A percentile compares a stretch with the other conserved stretches of the same genome.
Conservation (phyloP, 2,329 filamentous ascomycete genomes). For the Ascochyta clinopodiicola region DNA sequence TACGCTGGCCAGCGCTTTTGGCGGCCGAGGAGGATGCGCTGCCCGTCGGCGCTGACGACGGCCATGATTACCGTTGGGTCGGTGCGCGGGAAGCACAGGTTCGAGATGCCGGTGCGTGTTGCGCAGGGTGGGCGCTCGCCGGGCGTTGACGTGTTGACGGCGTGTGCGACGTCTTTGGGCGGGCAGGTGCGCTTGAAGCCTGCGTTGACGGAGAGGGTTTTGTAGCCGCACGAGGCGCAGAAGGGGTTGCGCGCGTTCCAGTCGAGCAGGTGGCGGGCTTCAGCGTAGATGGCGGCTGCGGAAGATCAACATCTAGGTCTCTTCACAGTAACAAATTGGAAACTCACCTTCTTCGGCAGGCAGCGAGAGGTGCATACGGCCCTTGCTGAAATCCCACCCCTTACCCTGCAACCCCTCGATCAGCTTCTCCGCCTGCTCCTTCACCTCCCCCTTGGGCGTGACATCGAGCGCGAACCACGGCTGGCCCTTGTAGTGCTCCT, state of each 20-base stretch:
- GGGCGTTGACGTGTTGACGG: slow-evolving; percentile 40
- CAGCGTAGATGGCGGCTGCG: slow-evolving; percentile 85
- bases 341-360: slow-evolving; percentile 65
- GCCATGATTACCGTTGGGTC: slow-evolving; percentile 97
- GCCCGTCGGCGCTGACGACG: slow-evolving; percentile 80
- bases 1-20: slow-evolving; percentile 80
- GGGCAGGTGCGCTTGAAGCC: slow-evolving; percentile 84
- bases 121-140: slow-evolving; percentile 72
- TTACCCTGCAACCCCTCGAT: slow-evolving; percentile 65
- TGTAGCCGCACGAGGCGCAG: slow-evolving; percentile 86
- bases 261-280: slow-evolving; percentile 85
- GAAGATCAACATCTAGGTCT: not conserved
- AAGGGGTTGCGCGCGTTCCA: slow-evolving; percentile 95
- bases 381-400: slow-evolving; percentile 70
- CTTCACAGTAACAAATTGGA: too few species aligned
- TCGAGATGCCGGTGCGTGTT: slow-evolving; percentile 84
- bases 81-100: slow-evolving; percentile 89
- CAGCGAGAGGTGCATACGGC: slow-evolving; percentile 68
- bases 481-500: slow-evolving; percentile 73
- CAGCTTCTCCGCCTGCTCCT: slow-evolving; percentile 67
- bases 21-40: slow-evolving; percentile 81
- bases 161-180: slow-evolving; percentile 67
- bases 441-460: slow-evolving; percentile 71
- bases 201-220: slow-evolving; percentile 78
- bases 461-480: slow-evolving; percentile 93